These are phyloP conservation scores for Ambispora gerdemannii DNA, from an alignment of 192 early-diverging fungal species.

Conservation along the genomic window DNA sequence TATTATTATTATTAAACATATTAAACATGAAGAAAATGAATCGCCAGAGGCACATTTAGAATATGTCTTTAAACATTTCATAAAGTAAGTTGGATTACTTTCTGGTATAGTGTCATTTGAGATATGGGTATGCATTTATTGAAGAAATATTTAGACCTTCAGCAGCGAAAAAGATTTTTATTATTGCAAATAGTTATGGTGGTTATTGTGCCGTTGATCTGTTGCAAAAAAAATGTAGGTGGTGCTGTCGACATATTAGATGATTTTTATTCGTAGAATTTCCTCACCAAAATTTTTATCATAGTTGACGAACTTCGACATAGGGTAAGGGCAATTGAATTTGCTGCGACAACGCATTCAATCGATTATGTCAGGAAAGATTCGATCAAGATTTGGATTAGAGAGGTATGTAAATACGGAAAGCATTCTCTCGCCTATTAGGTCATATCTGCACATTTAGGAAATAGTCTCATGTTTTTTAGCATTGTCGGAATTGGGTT, in stretches of 20 bases:
- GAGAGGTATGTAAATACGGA: constrained; percentile 22
- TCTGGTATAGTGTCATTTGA: no score
- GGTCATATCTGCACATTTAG: neutral
- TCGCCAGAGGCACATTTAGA: constrained; percentile 13
- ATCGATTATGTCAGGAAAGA: constrained; percentile 21
- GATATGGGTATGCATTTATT: no score
- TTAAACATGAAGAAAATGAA: constrained; percentile 7
- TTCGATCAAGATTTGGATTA: constrained; percentile 17
- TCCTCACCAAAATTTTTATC: neutral
- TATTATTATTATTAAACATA: no score
- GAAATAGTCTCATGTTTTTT: neutral
- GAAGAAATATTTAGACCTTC: constrained; percentile 25
- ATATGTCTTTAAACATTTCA: constrained; percentile 24
- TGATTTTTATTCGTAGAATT: neutral
- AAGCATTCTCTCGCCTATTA: neutral
- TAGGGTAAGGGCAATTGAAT: constrained; percentile 25
- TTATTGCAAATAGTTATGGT: constrained; percentile 28
- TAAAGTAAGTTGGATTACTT: constrained; percentile 24
- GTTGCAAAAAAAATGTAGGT: constrained; percentile 19
- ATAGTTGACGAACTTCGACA: constrained; percentile 3
- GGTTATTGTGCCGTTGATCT: constrained; percentile 24
- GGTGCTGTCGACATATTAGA: neutral
- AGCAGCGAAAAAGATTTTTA: constrained; percentile 18
- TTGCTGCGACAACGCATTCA: constrained; percentile 22
- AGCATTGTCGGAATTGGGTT: constrained; percentile 31